These are phyloP conservation scores for Hypomontagnella submonticulosa DNA, from an alignment of 495 filamentous ascomycete species.

Conservation along the genomic window DNA sequence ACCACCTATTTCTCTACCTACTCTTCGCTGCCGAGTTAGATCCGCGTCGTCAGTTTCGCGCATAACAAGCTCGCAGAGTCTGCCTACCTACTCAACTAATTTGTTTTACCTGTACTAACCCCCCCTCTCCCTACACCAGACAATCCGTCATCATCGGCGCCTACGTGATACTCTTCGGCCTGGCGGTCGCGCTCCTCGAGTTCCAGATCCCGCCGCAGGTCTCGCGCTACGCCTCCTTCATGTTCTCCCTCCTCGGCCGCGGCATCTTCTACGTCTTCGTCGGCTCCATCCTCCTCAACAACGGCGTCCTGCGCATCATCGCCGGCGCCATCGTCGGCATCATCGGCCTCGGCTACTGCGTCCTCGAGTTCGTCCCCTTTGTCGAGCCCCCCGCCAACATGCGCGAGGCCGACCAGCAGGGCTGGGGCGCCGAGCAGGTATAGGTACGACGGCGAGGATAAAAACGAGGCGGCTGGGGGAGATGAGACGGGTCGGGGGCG, in stretches of 20 bases:
- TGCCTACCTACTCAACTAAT: too few relatives aligned
- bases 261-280: constrained; percentile 98
- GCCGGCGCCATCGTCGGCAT: constrained; percentile 78
- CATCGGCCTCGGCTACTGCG: constrained; percentile 80
- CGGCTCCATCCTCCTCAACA: constrained; percentile 82
- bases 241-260: constrained; percentile 96
- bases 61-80: background rate
- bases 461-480: background rate
- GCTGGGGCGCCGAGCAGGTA: constrained; percentile 92
- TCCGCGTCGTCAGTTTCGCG: background rate
- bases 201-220: constrained; percentile 95
- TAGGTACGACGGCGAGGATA: constrained; percentile 50
- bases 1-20: background rate
- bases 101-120: too few relatives aligned
- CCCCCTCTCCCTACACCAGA: constrained; percentile 48
- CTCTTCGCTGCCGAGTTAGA: background rate
- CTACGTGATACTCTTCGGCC: constrained; percentile 91
- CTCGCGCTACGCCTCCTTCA: constrained; percentile 93
- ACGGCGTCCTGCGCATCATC: constrained; percentile 65
- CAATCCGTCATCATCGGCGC: constrained; percentile 78
- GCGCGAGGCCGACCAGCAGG: constrained; percentile 82
- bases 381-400: constrained; percentile 99
- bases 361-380: constrained; percentile 91
- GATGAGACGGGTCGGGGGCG: too few relatives aligned
- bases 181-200: constrained; percentile 77